Percentiles rank a stretch among this genome's conserved stretches.
Evolutionary conservation across 192 early-diverging fungal species (phyloP).

Genomic region (Endogone sp.): DNA sequence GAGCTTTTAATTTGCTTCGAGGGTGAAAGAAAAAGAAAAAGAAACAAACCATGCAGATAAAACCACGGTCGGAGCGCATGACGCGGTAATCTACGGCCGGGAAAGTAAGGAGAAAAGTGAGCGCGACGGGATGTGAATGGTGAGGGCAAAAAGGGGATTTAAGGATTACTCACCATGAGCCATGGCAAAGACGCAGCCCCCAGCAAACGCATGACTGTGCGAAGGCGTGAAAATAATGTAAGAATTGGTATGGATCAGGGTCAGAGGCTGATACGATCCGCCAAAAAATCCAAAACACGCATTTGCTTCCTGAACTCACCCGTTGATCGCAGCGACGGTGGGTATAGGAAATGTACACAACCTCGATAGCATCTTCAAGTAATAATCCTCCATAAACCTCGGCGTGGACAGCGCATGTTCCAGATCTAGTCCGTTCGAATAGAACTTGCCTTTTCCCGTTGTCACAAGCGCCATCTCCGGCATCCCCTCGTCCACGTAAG

Average conservation of each 20-base stretch:
- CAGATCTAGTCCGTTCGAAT: conserved; percentile 65
- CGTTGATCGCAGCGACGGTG: conserved; percentile 73
- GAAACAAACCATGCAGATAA: conserved; percentile 58
- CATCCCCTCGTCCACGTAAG: conserved; percentile 34
- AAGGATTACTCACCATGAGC: conserved; percentile 35
- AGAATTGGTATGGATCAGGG: background rate
- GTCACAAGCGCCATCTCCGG: conserved; percentile 58
- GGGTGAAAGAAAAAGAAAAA: background rate
- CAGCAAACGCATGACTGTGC: conserved; percentile 74
- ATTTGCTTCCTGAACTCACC: conserved; percentile 18
- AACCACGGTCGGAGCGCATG: conserved; percentile 72
- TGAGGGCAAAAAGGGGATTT: background rate
- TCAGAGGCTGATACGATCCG: background rate
- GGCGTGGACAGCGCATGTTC: conserved; percentile 31
- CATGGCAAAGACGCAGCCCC: conserved; percentile 60
- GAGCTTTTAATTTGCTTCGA: too few species aligned
- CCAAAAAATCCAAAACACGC: background rate
- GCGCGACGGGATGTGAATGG: background rate
- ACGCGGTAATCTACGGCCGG: conserved; percentile 58
- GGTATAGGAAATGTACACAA: conserved; percentile 64
- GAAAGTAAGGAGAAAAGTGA: conserved; percentile 43
- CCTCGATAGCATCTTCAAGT: conserved; percentile 52
- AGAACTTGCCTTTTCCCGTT: conserved; percentile 65
- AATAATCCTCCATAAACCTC: conserved; percentile 45
- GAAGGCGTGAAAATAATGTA: conserved; percentile 1